These are phyloP conservation scores for Dicorynia guianensis DNA, from an alignment of 306 rosid species.

Conservation along the genomic window DNA sequence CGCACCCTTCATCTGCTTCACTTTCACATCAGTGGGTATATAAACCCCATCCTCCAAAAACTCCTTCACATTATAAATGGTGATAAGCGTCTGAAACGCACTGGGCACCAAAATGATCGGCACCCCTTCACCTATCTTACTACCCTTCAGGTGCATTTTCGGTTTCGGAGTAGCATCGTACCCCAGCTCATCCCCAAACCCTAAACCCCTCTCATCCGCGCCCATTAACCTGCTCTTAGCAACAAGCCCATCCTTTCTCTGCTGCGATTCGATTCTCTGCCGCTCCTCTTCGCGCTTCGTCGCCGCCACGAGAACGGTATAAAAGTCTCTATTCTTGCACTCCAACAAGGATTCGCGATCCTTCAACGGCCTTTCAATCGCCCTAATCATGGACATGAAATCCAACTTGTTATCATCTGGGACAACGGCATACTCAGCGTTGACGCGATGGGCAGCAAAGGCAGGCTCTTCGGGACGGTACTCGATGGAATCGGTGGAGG, in stretches of 20 bases:
- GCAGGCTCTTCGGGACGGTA: conserved; percentile 62
- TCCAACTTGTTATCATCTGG: conserved; percentile 51
- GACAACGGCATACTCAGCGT: neutral
- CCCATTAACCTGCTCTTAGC: conserved; percentile 91
- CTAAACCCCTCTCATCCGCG: conserved; percentile 72
- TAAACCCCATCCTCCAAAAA: conserved; percentile 92
- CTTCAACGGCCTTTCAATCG: conserved; percentile 81
- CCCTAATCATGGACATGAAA: conserved; percentile 59
- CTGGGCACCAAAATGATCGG: conserved; percentile 93
- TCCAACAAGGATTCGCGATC: conserved; percentile 81
- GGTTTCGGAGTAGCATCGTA: conserved; percentile 77
- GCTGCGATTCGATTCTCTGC: conserved; percentile 85
- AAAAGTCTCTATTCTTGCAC: conserved; percentile 84
- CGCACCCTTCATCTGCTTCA: conserved; percentile 90
- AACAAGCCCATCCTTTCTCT: conserved; percentile 92
- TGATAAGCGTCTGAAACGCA: conserved; percentile 90
- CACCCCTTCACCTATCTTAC: conserved; percentile 91
- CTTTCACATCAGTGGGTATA: conserved; percentile 90
- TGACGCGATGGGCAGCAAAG: conserved; percentile 48
- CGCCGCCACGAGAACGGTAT: conserved; percentile 70
- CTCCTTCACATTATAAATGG: conserved; percentile 91
- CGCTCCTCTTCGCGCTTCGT: conserved; percentile 95
- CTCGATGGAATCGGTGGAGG: conserved; percentile 84
- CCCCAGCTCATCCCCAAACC: conserved; percentile 73
- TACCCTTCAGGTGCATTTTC: conserved; percentile 81